Evolutionary conservation across 345 rosid species (phyloP), one percentile per base, ranked within the genome.

Genomic region (Melastoma malabathricum): DNA sequence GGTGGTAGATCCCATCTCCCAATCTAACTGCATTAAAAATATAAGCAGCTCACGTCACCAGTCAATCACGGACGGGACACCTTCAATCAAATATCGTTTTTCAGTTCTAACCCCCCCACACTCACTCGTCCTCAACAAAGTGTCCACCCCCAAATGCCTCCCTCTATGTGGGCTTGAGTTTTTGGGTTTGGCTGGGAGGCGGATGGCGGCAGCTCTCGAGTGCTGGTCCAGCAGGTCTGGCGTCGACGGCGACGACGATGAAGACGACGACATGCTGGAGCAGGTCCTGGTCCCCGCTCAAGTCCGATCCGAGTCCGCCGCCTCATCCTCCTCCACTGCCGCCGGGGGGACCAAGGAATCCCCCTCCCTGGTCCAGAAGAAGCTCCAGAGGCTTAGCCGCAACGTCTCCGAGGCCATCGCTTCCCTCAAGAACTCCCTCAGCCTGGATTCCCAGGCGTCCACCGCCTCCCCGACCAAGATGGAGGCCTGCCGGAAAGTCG

Each of bases 151-250:
- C 25, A 2, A 4, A 22, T 22, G 25, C 25, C 25, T 22, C 25
- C 15, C 41, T 25, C 53, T 15, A 25, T 12, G 2, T 22, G 25
- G 25, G 2, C 4, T 22, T 1, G 25, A 22, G 25, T 22, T 22
- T 4, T 43, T 18, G 43, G 44, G 14, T 43, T 22, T 18, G 19
- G 18, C 31, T 14, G 19, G 19, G 38, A 22, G 44, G 2, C 54
- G 22, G 59, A 83, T 90, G 98, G 89, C 96, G 49, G 96, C 96
- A n/a, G 94, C 98, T 2, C 61, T 90, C 7, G 98, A 90, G 70
- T 90, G 98, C 82, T 84, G 96, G 96, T 84, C 96, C 2, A 78
- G 94, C 63, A 71, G 96, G 49, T 69, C 92, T 63, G 82, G 77
- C 70, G 72, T 82, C 54, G 94, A 83, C 61, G 96, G 84, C 67